Percentiles rank a stretch among this genome's conserved stretches.
These are phyloP conservation scores for Pythium pyrilobum DNA, from an alignment of 352 stramenopile genomes.

Conservation along the genomic window DNA sequence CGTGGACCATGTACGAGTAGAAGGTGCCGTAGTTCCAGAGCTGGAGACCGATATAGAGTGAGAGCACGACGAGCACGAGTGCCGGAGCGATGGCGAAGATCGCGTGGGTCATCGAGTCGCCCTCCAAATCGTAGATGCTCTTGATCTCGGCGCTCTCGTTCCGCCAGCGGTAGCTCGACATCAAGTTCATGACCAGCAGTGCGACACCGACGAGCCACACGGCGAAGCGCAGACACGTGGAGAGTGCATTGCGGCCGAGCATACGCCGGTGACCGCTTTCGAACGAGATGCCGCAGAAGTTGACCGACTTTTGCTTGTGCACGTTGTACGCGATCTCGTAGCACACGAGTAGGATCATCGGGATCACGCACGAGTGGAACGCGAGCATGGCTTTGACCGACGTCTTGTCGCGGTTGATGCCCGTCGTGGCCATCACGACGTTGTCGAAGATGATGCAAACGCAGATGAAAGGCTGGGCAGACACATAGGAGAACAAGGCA, in stretches of 20 bases:
- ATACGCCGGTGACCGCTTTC: constrained; percentile 58
- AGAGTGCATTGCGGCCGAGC: constrained; percentile 35
- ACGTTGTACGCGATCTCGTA: constrained; percentile 89
- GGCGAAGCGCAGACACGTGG: constrained; percentile 53
- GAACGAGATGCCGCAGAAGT: constrained; percentile 89
- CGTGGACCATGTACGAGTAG: constrained; percentile 82
- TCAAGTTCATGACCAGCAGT: constrained; percentile 63
- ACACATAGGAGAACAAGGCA: neutral
- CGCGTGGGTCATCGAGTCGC: constrained; percentile 44
- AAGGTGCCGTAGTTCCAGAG: constrained; percentile 85
- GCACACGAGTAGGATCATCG: constrained; percentile 81
- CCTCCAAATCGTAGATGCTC: constrained; percentile 73
- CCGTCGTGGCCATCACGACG: constrained; percentile 70
- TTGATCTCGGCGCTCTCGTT: constrained; percentile 32
- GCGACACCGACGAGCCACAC: constrained; percentile 63
- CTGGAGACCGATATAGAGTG: constrained; percentile 67
- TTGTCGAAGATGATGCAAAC: constrained; percentile 79
- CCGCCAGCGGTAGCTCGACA: constrained; percentile 64
- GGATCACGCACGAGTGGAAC: constrained; percentile 79
- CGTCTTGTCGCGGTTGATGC: constrained; percentile 45
- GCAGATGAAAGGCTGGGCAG: constrained; percentile 68
- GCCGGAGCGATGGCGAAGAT: constrained; percentile 63
- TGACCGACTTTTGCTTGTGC: constrained; percentile 88
- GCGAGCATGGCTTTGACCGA: constrained; percentile 70
- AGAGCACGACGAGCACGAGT: constrained; percentile 57